Evolutionary conservation across 1,139 yeast species (phyloP).

Genomic region (Hansenula lynferdii): DNA sequence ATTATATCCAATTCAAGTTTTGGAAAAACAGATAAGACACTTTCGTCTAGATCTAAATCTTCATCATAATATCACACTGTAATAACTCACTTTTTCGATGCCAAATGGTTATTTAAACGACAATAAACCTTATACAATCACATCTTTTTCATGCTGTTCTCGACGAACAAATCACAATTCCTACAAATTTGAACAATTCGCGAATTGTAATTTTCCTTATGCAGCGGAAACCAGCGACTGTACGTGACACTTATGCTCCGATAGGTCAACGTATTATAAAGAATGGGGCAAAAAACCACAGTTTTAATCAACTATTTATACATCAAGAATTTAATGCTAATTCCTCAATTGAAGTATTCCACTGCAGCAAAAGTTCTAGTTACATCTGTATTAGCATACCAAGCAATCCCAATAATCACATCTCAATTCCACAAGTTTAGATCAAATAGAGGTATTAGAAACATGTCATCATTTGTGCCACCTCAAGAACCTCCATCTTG

Average conservation of each 20-base stretch:
- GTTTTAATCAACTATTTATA: background rate
- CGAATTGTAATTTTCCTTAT: background rate
- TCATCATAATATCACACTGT: no score
- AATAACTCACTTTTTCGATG: background rate
- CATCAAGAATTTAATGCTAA: background rate
- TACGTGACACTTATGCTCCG: background rate
- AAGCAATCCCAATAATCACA: background rate
- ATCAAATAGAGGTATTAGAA: background rate
- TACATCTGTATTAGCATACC: background rate
- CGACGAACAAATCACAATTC: constrained; percentile 2
- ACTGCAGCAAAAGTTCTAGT: constrained; percentile 2
- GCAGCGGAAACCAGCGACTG: background rate
- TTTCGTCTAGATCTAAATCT: background rate
- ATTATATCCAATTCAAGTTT: no score
- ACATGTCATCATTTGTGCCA: constrained; percentile 15
- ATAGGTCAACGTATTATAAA: background rate
- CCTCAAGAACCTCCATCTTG: constrained; percentile 55
- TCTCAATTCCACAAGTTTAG: background rate
- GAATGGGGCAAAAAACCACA: background rate
- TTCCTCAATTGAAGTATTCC: constrained; percentile 1
- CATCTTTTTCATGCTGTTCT: background rate
- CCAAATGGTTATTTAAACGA: background rate
- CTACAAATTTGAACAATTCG: background rate
- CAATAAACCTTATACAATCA: background rate
- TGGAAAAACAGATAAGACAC: background rate